phyloP scores from a whole-genome alignment of 2,329 filamentous ascomycete genomes.

The Neurospora sp. region DNA sequence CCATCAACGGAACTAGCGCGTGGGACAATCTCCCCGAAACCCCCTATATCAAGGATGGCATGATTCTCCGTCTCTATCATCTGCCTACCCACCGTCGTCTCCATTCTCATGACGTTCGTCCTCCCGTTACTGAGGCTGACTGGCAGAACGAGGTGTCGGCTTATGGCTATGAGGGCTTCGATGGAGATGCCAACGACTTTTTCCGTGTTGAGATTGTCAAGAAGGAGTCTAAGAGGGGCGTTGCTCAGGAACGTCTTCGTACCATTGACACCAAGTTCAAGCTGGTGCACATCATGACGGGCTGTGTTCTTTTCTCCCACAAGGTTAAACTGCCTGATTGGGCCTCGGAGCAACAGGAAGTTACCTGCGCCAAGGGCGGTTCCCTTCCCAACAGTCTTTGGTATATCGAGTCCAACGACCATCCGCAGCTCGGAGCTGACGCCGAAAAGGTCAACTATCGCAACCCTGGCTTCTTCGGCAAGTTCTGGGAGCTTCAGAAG shows the following conservation, averaged over 20 bases:
- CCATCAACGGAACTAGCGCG: slow-evolving; percentile 69
- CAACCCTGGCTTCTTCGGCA: slow-evolving; percentile 89
- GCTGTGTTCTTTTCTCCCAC: slow-evolving; percentile 92
- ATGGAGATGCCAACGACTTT: slow-evolving; percentile 91
- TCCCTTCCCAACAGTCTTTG: slow-evolving; percentile 94
- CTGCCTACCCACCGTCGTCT: slow-evolving; percentile 74
- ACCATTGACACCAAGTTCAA: slow-evolving; percentile 97
- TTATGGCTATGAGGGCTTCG: slow-evolving; percentile 94
- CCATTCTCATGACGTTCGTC: slow-evolving; percentile 90
- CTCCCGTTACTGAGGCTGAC: slow-evolving; percentile 75
- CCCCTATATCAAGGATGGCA: slow-evolving; percentile 67
- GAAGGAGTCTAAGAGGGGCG: slow-evolving; percentile 67
- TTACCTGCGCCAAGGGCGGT: slow-evolving; percentile 88
- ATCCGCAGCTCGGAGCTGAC: slow-evolving; percentile 62
- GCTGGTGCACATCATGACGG: slow-evolving; percentile 92
- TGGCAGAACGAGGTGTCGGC: slow-evolving; percentile 97
- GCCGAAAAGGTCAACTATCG: slow-evolving; percentile 95
- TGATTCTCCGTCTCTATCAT: slow-evolving; percentile 77
- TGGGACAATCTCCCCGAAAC: slow-evolving; percentile 68
- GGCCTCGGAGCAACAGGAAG: slow-evolving; percentile 97
- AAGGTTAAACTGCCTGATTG: slow-evolving; percentile 98
- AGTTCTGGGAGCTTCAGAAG: slow-evolving; percentile 93
- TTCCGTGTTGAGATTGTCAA: slow-evolving; percentile 95
- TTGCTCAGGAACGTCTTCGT: slow-evolving; percentile 75
- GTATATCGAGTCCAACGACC: slow-evolving; percentile 89